phyloP scores from a whole-genome alignment of 108 stramenopile species.

The Skeletonema costatum region DNA sequence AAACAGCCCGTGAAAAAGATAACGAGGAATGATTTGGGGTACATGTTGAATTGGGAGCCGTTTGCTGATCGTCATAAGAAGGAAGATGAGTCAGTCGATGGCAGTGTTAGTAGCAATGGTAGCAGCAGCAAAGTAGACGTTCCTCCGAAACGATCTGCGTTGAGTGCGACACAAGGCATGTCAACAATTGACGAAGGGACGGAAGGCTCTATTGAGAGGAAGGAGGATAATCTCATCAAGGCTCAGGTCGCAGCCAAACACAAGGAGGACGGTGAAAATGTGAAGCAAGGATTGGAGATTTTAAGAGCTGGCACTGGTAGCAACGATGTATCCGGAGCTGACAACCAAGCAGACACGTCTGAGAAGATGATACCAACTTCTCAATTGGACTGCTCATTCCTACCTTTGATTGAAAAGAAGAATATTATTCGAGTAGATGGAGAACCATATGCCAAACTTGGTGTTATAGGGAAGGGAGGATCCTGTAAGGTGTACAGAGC shows the following conservation, averaged over 20 bases:
- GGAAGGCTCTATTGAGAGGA: not conserved
- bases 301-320: not conserved
- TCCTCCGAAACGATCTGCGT: not conserved
- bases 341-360: not conserved
- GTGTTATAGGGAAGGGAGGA: conserved; percentile 95
- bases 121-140: not conserved
- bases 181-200: conserved; percentile 48
- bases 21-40: conserved; percentile 79
- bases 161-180: conserved; percentile 21
- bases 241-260: not conserved
- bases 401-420: conserved; percentile 74
- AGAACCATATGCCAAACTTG: conserved; percentile 87
- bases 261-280: not conserved
- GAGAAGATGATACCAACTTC: conserved; percentile 23
- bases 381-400: conserved; percentile 52
- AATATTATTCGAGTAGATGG: conserved; percentile 88
- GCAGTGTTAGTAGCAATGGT: not conserved
- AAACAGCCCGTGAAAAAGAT: conserved; percentile 38
- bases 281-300: not conserved
- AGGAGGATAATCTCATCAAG: not conserved
- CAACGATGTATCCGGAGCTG: not conserved
- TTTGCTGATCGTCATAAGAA: conserved; percentile 29
- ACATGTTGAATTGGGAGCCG: conserved; percentile 91
- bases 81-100: conserved; percentile 12
- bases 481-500: conserved; percentile 96